Evolutionary conservation across 805 yeast species (phyloP).

Genomic region (Sporopachydermia quercuum): DNA sequence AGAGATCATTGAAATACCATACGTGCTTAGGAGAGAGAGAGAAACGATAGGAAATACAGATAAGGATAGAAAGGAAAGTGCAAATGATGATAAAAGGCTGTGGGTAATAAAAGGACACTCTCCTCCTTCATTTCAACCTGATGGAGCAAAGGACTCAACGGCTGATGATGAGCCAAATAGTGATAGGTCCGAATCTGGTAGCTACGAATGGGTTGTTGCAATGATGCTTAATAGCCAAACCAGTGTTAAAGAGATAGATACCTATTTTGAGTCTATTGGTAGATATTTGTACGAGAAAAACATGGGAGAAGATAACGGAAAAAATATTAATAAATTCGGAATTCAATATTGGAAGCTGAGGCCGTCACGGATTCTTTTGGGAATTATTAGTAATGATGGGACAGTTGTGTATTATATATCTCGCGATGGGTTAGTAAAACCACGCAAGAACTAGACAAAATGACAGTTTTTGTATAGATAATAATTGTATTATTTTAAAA

Average conservation of each 20-base stretch:
- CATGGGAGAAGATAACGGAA: no score
- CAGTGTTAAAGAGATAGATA: background rate
- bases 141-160: background rate
- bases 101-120: background rate
- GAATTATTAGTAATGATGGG: conserved; percentile 25
- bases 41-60: no score
- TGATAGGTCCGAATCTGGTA: background rate
- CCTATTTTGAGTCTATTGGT: background rate
- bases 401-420: conserved; percentile 28
- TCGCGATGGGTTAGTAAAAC: conserved; percentile 22
- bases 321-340: background rate
- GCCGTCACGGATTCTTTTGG: conserved; percentile 18
- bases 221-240: background rate
- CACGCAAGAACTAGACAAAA: conserved; percentile 21
- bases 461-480: no score
- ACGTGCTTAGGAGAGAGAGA: no score
- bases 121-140: background rate
- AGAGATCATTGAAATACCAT: conserved; percentile 5
- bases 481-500: no score
- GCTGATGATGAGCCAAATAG: background rate
- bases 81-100: no score
- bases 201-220: background rate
- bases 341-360: background rate
- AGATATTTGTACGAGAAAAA: no score
- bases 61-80: no score